Evolutionary conservation across 176 grass and related monocot genomes (phyloP), one percentile per base, ranked within the genome.

Genomic region (Metroxylon sagu): DNA sequence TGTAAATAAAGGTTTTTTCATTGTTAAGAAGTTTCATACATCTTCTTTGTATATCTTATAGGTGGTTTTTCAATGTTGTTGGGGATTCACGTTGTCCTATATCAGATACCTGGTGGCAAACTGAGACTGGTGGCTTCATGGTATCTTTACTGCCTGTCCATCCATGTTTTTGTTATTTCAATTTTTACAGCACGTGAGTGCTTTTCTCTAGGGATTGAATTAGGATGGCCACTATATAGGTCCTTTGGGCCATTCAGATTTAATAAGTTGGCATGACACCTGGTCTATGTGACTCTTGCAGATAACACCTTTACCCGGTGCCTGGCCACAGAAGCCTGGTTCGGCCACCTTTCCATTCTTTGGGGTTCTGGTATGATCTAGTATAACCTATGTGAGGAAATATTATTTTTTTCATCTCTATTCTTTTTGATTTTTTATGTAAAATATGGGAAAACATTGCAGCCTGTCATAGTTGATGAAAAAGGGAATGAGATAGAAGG

Each of bases 51-150:
- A 74, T 57, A 49, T 57, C 54, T 75, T 61, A 61, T 70, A 98
- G 93, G 71, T 98, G 93, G 93, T 92, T 92, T 49, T 98, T 77
- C 74, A 73, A 92, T 85, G 81, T 92, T 81, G 68, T 92, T 23
- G 87, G 87, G 6, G 76, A 98, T 28, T 78, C 87, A 57, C 70
- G 76, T 71, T 88, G 93, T 60, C 87, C 87, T 54, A 92, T 98
- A 91, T 98, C 93, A 67, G 93, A 98, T 50, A 98, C 93, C 51
- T 98, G 87, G 93, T 98, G 93, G 93, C 93, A 98, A 81, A 98
- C 93, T 77, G 93, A 98, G 78, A 92, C 93, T 27, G 93, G 93
- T 62, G 93, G 93, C 58, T 92, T 98, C 76, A 98, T 98, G 93
- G 93, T 98, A 75, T 43, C 8, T 43, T 43, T 43, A 43, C 35